These are phyloP conservation scores for Conticribra guillardii DNA, from an alignment of 108 stramenopile species.

Conservation along the genomic window DNA sequence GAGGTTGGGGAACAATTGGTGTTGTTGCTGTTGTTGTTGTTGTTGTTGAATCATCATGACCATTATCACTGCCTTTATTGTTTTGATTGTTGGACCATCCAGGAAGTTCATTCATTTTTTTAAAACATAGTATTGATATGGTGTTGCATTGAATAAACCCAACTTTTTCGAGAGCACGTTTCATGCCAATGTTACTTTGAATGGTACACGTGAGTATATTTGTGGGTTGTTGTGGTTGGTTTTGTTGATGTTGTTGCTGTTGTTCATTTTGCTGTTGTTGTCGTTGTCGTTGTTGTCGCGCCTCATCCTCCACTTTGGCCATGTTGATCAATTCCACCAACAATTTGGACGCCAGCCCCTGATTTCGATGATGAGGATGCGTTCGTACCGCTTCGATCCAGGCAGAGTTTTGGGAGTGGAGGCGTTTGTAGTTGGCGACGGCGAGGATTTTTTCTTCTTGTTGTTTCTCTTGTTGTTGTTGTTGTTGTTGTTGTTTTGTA, in stretches of 20 bases:
- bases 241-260: not conserved
- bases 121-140: slow-evolving; percentile 24
- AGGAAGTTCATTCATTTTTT: slow-evolving; percentile 26
- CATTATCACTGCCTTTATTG: not conserved
- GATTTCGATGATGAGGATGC: slow-evolving; percentile 39
- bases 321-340: slow-evolving; percentile 24
- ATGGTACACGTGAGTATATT: slow-evolving; percentile 48
- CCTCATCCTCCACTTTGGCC: slow-evolving; percentile 15
- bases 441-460: slow-evolving; percentile 33
- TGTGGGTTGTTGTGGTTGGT: slow-evolving; percentile 1
- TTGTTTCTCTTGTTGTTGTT: slow-evolving; percentile 22
- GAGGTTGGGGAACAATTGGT: slow-evolving; percentile 7
- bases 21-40: not conserved
- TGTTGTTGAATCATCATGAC: slow-evolving; percentile 7
- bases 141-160: slow-evolving; percentile 31
- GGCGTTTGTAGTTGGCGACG: slow-evolving; percentile 46
- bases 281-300: not conserved
- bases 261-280: not conserved
- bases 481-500: not conserved
- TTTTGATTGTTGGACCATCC: slow-evolving; percentile 27
- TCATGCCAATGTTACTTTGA: slow-evolving; percentile 46
- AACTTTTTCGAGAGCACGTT: slow-evolving; percentile 34
- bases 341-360: slow-evolving; percentile 36
- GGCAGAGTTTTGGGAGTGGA: slow-evolving; percentile 34
- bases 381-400: slow-evolving; percentile 57